Evolutionary conservation across 2,329 filamentous ascomycete species (phyloP).

Genomic region (Fusarium mundagurra): DNA sequence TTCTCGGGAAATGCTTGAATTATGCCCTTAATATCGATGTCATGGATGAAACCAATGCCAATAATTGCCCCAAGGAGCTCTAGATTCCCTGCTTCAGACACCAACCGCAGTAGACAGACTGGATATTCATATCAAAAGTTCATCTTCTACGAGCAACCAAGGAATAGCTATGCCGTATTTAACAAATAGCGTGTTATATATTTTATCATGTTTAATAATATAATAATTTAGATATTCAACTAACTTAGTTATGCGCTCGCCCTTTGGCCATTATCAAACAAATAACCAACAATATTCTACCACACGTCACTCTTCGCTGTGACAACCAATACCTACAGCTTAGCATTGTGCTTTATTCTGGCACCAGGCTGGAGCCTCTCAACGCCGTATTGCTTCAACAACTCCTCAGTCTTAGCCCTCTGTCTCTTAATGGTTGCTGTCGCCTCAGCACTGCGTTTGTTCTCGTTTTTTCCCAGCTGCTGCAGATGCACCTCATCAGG

Average conservation of each 20-base stretch:
- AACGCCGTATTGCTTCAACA: slow-evolving; percentile 69
- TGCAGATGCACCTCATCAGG: slow-evolving; percentile 94
- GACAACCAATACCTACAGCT: slow-evolving; percentile 52
- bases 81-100: background rate
- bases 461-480: slow-evolving; percentile 84
- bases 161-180: background rate
- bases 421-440: slow-evolving; percentile 72
- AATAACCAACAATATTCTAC: background rate
- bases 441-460: slow-evolving; percentile 71
- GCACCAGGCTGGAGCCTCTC: slow-evolving; percentile 60
- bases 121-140: too few species aligned
- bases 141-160: background rate
- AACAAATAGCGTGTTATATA: background rate
- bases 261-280: background rate
- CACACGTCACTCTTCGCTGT: slow-evolving; percentile 14
- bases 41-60: background rate
- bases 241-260: background rate
- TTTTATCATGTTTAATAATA: background rate
- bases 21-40: background rate
- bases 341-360: slow-evolving; percentile 57
- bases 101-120: background rate
- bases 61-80: background rate
- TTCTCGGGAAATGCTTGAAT: background rate
- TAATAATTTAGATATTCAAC: background rate
- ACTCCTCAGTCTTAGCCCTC: slow-evolving; percentile 69